Conservation (phyloP, 768 basidiomycete species). For the Russula virescens region DNA sequence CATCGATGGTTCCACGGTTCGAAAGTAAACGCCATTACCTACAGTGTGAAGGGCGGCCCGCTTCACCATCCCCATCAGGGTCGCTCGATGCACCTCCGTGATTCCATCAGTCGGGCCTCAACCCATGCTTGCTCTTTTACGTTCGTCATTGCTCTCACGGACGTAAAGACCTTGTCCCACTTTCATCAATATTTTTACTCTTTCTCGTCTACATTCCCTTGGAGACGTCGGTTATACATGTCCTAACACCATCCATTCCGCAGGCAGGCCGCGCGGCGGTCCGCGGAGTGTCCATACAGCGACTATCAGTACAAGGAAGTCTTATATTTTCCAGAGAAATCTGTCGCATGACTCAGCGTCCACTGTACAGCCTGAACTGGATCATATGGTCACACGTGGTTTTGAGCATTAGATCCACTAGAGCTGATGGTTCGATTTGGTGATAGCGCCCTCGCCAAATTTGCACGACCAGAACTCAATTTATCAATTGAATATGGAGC, state of each 20-base stretch:
- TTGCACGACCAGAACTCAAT: not conserved
- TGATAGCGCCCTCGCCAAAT: constrained; percentile 1
- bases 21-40: constrained; percentile 4
- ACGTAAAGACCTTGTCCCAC: constrained; percentile 9
- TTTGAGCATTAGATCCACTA: not conserved
- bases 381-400: not conserved
- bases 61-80: not conserved
- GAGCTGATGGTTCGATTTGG: constrained; percentile 3
- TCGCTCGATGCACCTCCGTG: constrained; percentile 3
- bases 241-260: not conserved
- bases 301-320: not conserved
- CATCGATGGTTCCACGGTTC: not conserved
- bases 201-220: constrained; percentile 9
- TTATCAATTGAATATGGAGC: constrained; percentile 3
- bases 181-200: not conserved
- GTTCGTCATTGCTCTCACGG: constrained; percentile 23
- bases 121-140: constrained; percentile 25
- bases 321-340: not conserved
- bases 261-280: not conserved
- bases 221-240: not conserved
- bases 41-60: constrained; percentile 1
- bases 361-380: not conserved
- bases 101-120: constrained; percentile 9
- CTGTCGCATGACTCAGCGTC: not conserved
- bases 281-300: not conserved